phyloP scores from a whole-genome alignment of 768 basidiomycete genomes.

The Tricholoma matsutake region DNA sequence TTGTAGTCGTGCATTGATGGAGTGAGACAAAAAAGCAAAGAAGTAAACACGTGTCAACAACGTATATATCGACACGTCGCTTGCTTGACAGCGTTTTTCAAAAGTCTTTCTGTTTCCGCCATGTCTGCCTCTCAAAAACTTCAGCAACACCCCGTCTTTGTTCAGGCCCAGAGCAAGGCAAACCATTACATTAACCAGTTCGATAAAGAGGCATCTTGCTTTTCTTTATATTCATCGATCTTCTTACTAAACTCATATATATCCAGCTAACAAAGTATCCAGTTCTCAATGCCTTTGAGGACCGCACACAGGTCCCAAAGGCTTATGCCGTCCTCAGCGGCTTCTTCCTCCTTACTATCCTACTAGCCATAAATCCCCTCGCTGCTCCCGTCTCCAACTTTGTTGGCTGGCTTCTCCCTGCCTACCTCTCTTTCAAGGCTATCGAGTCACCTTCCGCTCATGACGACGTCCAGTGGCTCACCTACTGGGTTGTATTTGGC shows the following conservation, averaged over 20 bases:
- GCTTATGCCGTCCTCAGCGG: slow-evolving; percentile 81
- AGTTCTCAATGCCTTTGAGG: slow-evolving; percentile 77
- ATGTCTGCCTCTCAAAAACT: slow-evolving; percentile 84
- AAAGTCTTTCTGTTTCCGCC: slow-evolving; percentile 17
- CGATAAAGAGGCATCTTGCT: slow-evolving; percentile 85
- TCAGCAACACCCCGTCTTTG: slow-evolving; percentile 82
- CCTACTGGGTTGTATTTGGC: slow-evolving; percentile 96
- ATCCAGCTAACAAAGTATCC: slow-evolving; percentile 81
- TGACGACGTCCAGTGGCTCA: slow-evolving; percentile 94
- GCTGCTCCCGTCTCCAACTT: slow-evolving; percentile 92
- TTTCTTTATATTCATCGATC: neutral
- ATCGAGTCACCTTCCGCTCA: slow-evolving; percentile 80
- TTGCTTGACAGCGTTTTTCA: neutral
- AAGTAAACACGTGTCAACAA: slow-evolving; percentile 20
- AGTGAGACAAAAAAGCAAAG: slow-evolving; percentile 14
- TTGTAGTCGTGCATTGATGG: slow-evolving; percentile 56
- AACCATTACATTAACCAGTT: slow-evolving; percentile 82
- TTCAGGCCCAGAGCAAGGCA: slow-evolving; percentile 83
- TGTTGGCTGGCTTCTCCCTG: slow-evolving; percentile 92
- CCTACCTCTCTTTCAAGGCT: slow-evolving; percentile 93
- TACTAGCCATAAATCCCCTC: slow-evolving; percentile 87
- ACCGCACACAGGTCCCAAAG: slow-evolving; percentile 91
- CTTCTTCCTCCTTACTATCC: slow-evolving; percentile 59
- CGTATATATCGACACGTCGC: slow-evolving; percentile 17
- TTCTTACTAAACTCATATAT: slow-evolving; percentile 6